A percentile compares a stretch with the other conserved stretches of the same genome.
These are phyloP conservation scores for Rachicladosporium sp. DNA, from an alignment of 2,329 filamentous ascomycete genomes.

Conservation along the genomic window DNA sequence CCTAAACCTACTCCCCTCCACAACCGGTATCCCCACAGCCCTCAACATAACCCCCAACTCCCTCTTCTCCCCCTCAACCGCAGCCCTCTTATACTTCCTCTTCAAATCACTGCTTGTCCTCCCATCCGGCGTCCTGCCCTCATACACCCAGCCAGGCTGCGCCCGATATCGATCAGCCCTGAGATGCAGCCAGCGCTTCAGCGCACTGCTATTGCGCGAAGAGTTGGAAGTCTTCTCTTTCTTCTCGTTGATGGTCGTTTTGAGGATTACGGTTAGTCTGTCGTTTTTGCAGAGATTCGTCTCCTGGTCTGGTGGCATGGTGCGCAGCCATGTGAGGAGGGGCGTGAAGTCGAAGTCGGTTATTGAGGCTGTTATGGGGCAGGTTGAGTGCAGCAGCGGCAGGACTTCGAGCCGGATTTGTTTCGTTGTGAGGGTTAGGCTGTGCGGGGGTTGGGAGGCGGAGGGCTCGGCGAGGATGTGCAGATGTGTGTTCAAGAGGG, in stretches of 20 bases:
- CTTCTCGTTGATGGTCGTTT: slow-evolving; percentile 4
- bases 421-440: slow-evolving; percentile 14
- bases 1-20: no score
- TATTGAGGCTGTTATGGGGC: slow-evolving; percentile 17
- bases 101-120: slow-evolving; percentile 18
- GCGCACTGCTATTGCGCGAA: slow-evolving; percentile 8
- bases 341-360: slow-evolving; percentile 22
- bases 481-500: slow-evolving; percentile 17
- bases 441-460: slow-evolving; percentile 11
- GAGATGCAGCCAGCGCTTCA: slow-evolving; percentile 20
- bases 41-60: slow-evolving; percentile 18
- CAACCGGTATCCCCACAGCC: slow-evolving; percentile 8
- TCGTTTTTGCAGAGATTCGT: slow-evolving; percentile 18
- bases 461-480: slow-evolving; percentile 13
- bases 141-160: slow-evolving; percentile 20
- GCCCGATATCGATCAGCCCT: slow-evolving; percentile 17
- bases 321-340: slow-evolving; percentile 17
- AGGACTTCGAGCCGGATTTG: slow-evolving; percentile 21
- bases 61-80: slow-evolving; percentile 15
- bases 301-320: slow-evolving; percentile 18
- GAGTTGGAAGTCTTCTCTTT: slow-evolving; percentile 8
- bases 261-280: slow-evolving; percentile 16
- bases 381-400: slow-evolving; percentile 19
- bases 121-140: slow-evolving; percentile 12
- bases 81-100: slow-evolving; percentile 18